A percentile compares a stretch with the other conserved stretches of the same genome.
phyloP scores from a whole-genome alignment of 129 eudicot species.

The Apium graveolens region DNA sequence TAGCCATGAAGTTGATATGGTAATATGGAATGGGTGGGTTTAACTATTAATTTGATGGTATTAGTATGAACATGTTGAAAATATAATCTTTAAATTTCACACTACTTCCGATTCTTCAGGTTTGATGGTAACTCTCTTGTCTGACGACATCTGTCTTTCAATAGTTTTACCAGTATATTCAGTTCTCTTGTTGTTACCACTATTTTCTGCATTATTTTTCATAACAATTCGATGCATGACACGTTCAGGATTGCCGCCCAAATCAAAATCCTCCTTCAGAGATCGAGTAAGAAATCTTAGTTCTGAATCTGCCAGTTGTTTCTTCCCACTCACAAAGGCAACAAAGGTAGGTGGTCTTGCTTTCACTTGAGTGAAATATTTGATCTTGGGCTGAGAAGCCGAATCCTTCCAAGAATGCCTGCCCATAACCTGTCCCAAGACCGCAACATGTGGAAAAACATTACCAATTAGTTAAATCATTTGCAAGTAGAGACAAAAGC shows the following conservation, averaged over 20 bases:
- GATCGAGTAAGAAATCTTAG: constrained; percentile 80
- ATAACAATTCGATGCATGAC: constrained; percentile 55
- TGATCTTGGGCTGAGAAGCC: constrained; percentile 78
- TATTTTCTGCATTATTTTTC: constrained; percentile 20
- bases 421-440: constrained; percentile 66
- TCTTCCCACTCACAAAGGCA: constrained; percentile 80
- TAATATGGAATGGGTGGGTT: too few species aligned
- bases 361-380: constrained; percentile 91
- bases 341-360: constrained; percentile 97
- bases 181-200: constrained; percentile 33
- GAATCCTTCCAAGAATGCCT: constrained; percentile 98
- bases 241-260: constrained; percentile 88
- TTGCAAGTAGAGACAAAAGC: neutral
- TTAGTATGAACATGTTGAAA: neutral
- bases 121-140: constrained; percentile 41
- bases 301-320: constrained; percentile 65
- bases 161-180: constrained; percentile 21
- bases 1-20: too few species aligned
- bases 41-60: neutral
- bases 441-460: neutral
- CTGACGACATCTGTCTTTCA: constrained; percentile 43
- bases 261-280: constrained; percentile 83
- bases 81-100: neutral
- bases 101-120: constrained; percentile 18
- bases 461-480: neutral